Percentiles rank a stretch among this genome's conserved stretches.
Conservation (phyloP, 2,329 filamentous ascomycete species). For the Claviceps africana region DNA sequence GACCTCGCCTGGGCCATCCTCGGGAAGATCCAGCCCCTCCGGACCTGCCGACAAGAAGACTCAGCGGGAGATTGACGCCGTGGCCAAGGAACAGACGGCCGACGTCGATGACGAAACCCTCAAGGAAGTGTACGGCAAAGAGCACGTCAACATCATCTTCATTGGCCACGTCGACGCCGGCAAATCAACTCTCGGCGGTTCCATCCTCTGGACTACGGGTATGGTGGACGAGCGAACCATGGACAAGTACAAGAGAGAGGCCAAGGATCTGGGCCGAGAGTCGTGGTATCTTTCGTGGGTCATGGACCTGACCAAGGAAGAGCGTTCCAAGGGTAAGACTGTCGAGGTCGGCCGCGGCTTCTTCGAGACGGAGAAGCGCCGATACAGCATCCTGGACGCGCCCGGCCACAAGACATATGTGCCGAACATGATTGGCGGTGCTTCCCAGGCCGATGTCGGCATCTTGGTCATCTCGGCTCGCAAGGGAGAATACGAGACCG, state of each 20-base stretch:
- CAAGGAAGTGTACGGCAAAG: conserved; percentile 93
- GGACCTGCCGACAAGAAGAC: conserved; percentile 33
- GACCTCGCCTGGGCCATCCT: conserved; percentile 68
- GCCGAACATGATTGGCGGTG: conserved; percentile 94
- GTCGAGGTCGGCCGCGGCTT: conserved; percentile 92
- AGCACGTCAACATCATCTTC: conserved; percentile 88
- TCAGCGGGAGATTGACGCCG: conserved; percentile 61
- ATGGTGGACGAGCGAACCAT: conserved; percentile 99
- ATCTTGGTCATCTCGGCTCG: conserved; percentile 91
- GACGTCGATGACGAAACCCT: conserved; percentile 61
- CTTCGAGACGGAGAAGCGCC: conserved; percentile 91
- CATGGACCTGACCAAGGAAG: conserved; percentile 91
- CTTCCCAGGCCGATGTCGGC: conserved; percentile 84
- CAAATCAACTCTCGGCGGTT: conserved; percentile 90
- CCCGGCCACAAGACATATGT: conserved; percentile 98
- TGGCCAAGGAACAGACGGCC: conserved; percentile 68
- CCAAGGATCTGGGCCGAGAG: conserved; percentile 90
- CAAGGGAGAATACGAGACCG: conserved; percentile 97
- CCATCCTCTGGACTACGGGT: conserved; percentile 82
- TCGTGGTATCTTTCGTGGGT: conserved; percentile 99
- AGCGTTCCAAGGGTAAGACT: conserved; percentile 91
- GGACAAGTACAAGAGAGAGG: conserved; percentile 95
- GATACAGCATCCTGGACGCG: conserved; percentile 93
- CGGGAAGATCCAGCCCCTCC: conserved; percentile 72
- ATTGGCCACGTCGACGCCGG: conserved; percentile 97